Evolutionary conservation across 2,329 filamentous ascomycete genomes (phyloP), one percentile per base, ranked within the genome.

Genomic region (Pseudogymnoascus sp.): DNA sequence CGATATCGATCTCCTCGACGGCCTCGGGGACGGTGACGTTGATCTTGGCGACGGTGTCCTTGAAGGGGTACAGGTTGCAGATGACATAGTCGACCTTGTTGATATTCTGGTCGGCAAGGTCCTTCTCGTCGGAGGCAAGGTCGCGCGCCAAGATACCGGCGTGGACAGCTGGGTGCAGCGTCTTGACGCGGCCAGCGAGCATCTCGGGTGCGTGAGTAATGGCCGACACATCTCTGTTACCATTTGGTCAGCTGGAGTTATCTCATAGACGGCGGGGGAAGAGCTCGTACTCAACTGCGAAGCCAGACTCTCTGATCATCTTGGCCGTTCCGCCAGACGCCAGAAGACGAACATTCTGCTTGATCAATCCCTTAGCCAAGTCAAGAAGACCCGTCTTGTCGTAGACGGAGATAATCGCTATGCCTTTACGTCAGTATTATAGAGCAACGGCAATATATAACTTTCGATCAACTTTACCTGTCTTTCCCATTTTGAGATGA

Each of bases 21-120:
- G 95, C 95, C 79, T 99, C 93, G 61, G 91, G 87, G 67, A 99
- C 90, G 66, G 93, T 97, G 72, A 99, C 95, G 73, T 96, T 96
- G 80, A 96, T 87, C 83, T 97, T 96, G 71, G 92, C 89, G 70
- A 99, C 88, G 34, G 95, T 99, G 76, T 97, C 93, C 82, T 97
- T 97, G 87, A 99, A 99, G 11, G 95, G 95, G 78, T 99, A 97
- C 63, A 99, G 84, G 80, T 99, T 99, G 88, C 95, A 97, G 75
- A 99, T 89, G 71, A 96, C 91, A 72, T 88, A 96, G 83, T 96
- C 91, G 65, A 96, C 91, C 80, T 96, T 96, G 80, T 90, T 84
- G 76, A 96, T 96, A 78, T 92, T 95, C 79, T 96, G 91, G 77
- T 95, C 90, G 61, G 91, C 91, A 60, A 99, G 88, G 74, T 99